Evolutionary conservation across 2,329 filamentous ascomycete genomes (phyloP).

Genomic region (Keithomyces neogunnii): DNA sequence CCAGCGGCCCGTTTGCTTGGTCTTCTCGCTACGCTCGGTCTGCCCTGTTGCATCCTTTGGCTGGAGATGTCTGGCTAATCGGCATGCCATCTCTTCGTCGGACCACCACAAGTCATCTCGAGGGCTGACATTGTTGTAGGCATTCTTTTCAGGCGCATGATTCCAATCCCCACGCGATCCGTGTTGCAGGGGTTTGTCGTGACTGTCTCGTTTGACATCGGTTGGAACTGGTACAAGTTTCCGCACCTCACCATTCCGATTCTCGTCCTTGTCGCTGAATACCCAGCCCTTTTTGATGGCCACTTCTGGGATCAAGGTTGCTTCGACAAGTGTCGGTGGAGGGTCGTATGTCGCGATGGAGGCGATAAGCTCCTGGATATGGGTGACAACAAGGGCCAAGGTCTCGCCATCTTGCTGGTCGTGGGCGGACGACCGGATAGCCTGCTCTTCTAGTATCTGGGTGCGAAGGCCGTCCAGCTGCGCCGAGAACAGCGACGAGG

Average conservation of each 20-base stretch:
- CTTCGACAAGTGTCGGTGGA: conserved; percentile 27
- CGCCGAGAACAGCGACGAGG: conserved; percentile 21
- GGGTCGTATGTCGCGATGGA: conserved; percentile 25
- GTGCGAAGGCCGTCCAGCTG: conserved; percentile 28
- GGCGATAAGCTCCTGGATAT: conserved; percentile 32
- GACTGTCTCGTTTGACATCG: conserved; percentile 7
- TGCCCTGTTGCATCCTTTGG: conserved; percentile 20
- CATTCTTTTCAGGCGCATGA: conserved; percentile 17
- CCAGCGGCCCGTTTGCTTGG: conserved; percentile 20
- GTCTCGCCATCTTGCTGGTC: conserved; percentile 29
- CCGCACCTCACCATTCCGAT: conserved; percentile 19
- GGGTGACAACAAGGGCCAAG: conserved; percentile 30
- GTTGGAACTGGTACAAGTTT: conserved; percentile 22
- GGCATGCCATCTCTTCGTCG: conserved; percentile 36
- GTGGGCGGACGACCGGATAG: conserved; percentile 23
- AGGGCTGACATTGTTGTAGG: background rate
- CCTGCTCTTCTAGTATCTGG: conserved; percentile 26
- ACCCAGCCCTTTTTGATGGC: conserved; percentile 29
- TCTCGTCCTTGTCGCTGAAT: conserved; percentile 24
- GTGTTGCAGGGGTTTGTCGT: background rate
- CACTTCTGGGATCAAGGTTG: conserved; percentile 35
- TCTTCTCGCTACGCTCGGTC: conserved; percentile 22
- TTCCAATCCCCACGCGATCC: background rate
- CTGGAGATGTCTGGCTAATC: conserved; percentile 35
- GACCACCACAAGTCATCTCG: conserved; percentile 33